Conservation (phyloP, 2,329 filamentous ascomycete species). For the Botrytis medusae region DNA sequence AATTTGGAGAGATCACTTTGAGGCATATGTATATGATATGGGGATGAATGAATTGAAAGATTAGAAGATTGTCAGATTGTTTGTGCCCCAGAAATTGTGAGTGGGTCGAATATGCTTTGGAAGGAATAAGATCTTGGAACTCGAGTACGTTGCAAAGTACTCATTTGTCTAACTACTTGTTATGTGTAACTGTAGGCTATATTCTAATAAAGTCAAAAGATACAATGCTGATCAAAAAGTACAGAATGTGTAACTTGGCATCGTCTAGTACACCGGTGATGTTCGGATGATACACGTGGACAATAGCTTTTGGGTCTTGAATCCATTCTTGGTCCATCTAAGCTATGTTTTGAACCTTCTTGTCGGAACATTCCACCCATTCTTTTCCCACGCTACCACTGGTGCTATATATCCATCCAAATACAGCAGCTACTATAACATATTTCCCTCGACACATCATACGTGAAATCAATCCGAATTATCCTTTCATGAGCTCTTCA, state of each 20-base stretch:
- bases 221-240: background rate
- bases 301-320: background rate
- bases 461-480: background rate
- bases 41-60: background rate
- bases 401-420: background rate
- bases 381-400: background rate
- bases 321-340: background rate
- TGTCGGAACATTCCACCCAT: background rate
- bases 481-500: background rate
- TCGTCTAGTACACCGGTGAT: background rate
- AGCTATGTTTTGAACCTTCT: background rate
- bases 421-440: background rate
- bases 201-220: background rate
- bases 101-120: background rate
- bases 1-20: background rate
- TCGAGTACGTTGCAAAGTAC: background rate
- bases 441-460: background rate
- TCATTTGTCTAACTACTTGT: background rate
- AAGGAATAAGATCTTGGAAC: background rate
- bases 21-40: background rate
- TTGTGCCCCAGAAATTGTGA: background rate
- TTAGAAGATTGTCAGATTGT: background rate
- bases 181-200: background rate
- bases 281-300: background rate
- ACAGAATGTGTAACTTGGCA: background rate